Conservation (phyloP, 2,329 filamentous ascomycete genomes). For the Fusarium succisae region DNA sequence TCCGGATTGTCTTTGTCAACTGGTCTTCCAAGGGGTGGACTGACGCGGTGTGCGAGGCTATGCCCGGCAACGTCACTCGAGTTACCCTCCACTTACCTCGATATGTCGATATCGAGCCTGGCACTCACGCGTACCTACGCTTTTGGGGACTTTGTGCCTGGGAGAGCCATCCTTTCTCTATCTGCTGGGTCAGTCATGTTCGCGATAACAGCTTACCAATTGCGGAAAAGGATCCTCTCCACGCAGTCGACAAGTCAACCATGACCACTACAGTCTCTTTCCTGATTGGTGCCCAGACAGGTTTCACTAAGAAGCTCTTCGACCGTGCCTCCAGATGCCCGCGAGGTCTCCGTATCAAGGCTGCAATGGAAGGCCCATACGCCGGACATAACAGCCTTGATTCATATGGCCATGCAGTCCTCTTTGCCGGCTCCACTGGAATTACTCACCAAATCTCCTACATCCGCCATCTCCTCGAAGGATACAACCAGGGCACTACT, state of each 20-base stretch:
- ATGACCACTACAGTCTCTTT: constrained; percentile 74
- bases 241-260: constrained; percentile 52
- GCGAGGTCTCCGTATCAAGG: constrained; percentile 69
- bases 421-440: constrained; percentile 91
- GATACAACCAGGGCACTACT: constrained; percentile 74
- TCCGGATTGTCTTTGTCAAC: constrained; percentile 73
- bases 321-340: constrained; percentile 68
- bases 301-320: constrained; percentile 86
- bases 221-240: constrained; percentile 54
- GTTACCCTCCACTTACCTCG: constrained; percentile 76
- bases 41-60: constrained; percentile 71
- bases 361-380: constrained; percentile 91
- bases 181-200: constrained; percentile 75
- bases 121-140: constrained; percentile 79
- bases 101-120: constrained; percentile 72
- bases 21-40: constrained; percentile 68
- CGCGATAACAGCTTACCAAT: constrained; percentile 51
- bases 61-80: constrained; percentile 75
- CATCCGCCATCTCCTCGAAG: constrained; percentile 78
- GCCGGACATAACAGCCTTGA: constrained; percentile 83
- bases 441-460: constrained; percentile 96
- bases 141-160: constrained; percentile 72
- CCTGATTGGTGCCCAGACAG: constrained; percentile 86
- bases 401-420: constrained; percentile 90
- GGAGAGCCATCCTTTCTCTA: constrained; percentile 82